A percentile compares a stretch with the other conserved stretches of the same genome.
Evolutionary conservation across 2,329 filamentous ascomycete species (phyloP).

Genomic region (Fusarium chaquense): DNA sequence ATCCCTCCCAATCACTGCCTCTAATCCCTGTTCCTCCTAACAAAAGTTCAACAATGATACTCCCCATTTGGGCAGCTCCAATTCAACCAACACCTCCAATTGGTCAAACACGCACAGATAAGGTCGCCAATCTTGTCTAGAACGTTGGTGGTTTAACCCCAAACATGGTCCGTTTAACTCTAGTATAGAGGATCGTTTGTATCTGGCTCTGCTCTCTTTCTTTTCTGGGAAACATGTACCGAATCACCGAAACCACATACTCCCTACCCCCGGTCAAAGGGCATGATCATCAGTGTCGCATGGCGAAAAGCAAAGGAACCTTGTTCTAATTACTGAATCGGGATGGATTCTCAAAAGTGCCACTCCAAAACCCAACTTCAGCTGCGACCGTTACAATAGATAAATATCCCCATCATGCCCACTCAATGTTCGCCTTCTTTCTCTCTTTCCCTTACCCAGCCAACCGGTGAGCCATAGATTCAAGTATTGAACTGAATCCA

Average conservation of each 20-base stretch:
- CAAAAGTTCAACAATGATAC: constrained; percentile 21
- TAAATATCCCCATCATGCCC: constrained; percentile 26
- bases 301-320: not conserved
- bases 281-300: constrained; percentile 11
- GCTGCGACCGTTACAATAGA: constrained; percentile 1
- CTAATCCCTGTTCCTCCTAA: constrained; percentile 1
- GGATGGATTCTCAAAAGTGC: constrained; percentile 24
- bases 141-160: not conserved
- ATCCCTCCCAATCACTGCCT: not conserved
- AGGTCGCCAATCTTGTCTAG: constrained; percentile 10
- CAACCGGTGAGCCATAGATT: constrained; percentile 1
- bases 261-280: no score
- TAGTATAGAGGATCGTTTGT: constrained; percentile 20
- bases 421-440: no score
- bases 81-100: not conserved
- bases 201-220: constrained; percentile 11
- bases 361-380: not conserved
- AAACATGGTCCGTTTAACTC: not conserved
- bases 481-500: constrained; percentile 4
- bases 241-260: not conserved
- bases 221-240: constrained; percentile 13
- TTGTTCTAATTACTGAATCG: constrained; percentile 9
- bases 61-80: constrained; percentile 8
- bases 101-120: constrained; percentile 8
- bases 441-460: not conserved